Base-by-base conservation (phyloP, 805 yeast genomes). In the Wickerhamomyces xylosicus region DNA sequence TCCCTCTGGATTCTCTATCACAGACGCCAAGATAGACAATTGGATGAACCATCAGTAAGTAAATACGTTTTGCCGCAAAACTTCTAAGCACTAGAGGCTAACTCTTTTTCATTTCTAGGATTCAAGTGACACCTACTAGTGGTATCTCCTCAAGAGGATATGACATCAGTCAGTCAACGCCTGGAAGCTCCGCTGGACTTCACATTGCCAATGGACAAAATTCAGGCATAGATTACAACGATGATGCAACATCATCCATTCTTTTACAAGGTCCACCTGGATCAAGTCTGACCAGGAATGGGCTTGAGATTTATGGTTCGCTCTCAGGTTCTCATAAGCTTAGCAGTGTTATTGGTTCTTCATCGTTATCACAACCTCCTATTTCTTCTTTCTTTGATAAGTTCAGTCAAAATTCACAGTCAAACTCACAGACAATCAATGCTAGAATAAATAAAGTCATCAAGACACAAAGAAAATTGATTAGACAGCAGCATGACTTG, bases 381-480 rank as follows among this genome's bases (percentile, higher is more conserved):
- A 47, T 16, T 37, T 47, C 34, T 52, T 31, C 57, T 13, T 42
- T 59, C 14, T 41, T 57, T n/a, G 54, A 46, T 9, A 52, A 42
- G 33, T 42, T 59, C 16, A 44, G 41, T 21, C 37, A 45, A 1
- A 46, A 35, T 21, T 35, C 47, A 6, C 51, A 46, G 21, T 46
- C 54, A 9, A 49, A 54, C 35, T 57, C 66, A 1, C 37, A 36
- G 9, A 35, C 61, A 2, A 53, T 68, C n/a, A 52, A 58, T 33
- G 55, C 46, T 37, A 58, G 58, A 37, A 37, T 68, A 27, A 46
- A 52, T 27, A 68, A 61, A 43, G 46, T 67, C 35, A 58, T 69
- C 37, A 66, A 61, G 44, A 40, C 51, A 8, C 68, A 71, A 45
- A 61, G 60, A 38, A 70, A 61, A 38, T 50, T 56, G 5, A 48